Evolutionary conservation across 257 asterid species (phyloP), one percentile per base, ranked within the genome.

Genomic region (Nicotiana tabacum): DNA sequence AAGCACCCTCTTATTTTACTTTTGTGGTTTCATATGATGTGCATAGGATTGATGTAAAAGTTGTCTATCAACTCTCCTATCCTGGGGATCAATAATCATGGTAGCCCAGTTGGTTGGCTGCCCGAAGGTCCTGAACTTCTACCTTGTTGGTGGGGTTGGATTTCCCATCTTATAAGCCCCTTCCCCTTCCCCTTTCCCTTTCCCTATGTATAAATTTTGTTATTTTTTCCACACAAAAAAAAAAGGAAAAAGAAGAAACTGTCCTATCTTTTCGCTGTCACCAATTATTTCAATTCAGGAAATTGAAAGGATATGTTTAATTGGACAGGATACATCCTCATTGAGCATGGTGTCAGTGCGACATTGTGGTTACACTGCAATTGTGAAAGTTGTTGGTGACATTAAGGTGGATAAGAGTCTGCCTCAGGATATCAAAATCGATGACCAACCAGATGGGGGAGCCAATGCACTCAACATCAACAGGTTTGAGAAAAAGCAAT

Each of bases 401-500:
- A 88, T 87, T 51, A 90, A 89, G 82, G 86, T 83, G 84, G 93
- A 87, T 84, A 92, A 83, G 82, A 81, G 80, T 81, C 87, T 87
- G 69, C 77, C 70, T 61, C 89, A 90, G 46, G 98, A 93, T 84
- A 84, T 94, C 32, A 90, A 86, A 81, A 88, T 93, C 66, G 93
- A 89, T 83, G 98, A 96, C 80, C 97, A 93, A 88, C 90, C 90
- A 30, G 96, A 92, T 82, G 99, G 99, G 76, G 99, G 99, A 74
- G 98, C 96, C 33, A 95, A 93, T 86, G 95, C 98, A 65, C 98
- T 96, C 66, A 96, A 93, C 82, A 83, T 96, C 88, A 96, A 92
- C 92, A 94, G 98, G 99, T 96, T 86, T 78, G 27, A 21, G 30
- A 65, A 57, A 33, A 76, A 51, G 46, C 65, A 4, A 6, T 51